Evolutionary conservation across 2,329 filamentous ascomycete genomes (phyloP).

Genomic region (Trichoderma cornu-damae): DNA sequence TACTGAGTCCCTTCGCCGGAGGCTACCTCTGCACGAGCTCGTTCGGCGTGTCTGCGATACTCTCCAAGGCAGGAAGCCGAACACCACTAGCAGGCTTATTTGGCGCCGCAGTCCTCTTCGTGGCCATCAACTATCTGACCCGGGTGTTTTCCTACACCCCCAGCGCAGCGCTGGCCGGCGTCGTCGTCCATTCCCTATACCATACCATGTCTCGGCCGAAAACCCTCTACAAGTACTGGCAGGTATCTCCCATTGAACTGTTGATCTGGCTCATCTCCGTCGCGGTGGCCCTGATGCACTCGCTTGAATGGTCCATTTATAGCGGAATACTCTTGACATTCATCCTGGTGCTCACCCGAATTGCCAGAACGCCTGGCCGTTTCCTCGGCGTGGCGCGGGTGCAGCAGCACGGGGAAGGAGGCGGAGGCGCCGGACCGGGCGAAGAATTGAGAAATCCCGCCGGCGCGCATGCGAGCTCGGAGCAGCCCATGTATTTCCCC

Average conservation of each 20-base stretch:
- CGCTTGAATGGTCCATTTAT: conserved; percentile 49
- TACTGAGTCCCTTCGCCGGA: conserved; percentile 70
- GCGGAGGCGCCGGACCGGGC: background rate
- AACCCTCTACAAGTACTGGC: conserved; percentile 73
- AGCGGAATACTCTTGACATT: conserved; percentile 41
- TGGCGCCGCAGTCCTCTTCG: conserved; percentile 67
- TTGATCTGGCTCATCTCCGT: conserved; percentile 72
- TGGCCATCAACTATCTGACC: conserved; percentile 73
- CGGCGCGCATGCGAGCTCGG: background rate
- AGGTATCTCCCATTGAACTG: conserved; percentile 66
- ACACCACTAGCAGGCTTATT: conserved; percentile 75
- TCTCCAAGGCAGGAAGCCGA: conserved; percentile 76
- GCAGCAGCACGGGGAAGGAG: conserved; percentile 17
- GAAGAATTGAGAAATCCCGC: background rate
- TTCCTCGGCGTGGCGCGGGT: conserved; percentile 41
- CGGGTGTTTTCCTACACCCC: conserved; percentile 80
- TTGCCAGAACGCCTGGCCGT: conserved; percentile 43
- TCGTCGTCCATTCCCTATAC: conserved; percentile 80
- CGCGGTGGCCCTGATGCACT: conserved; percentile 47
- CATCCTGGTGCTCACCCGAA: conserved; percentile 40
- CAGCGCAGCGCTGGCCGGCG: conserved; percentile 61
- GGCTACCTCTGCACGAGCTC: conserved; percentile 43
- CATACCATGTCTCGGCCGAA: conserved; percentile 70
- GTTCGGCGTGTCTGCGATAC: conserved; percentile 68
- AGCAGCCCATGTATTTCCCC: conserved; percentile 37